A percentile compares a stretch with the other conserved stretches of the same genome.
phyloP scores from a whole-genome alignment of 2,329 filamentous ascomycete genomes.

The Talaromyces albobiverticillius region DNA sequence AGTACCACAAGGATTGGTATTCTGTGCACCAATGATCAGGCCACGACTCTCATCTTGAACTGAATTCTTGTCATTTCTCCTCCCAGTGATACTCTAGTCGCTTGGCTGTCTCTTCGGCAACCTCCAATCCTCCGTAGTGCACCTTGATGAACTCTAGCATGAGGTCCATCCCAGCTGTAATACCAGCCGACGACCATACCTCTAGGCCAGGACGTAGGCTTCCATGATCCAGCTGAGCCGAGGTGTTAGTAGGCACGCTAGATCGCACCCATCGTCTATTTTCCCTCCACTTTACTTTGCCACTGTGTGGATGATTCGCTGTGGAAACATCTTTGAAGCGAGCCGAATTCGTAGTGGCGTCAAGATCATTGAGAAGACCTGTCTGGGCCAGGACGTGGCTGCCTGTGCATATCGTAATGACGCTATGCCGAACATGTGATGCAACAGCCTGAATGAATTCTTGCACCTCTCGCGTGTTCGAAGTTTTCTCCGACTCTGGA shows the following conservation, averaged over 20 bases:
- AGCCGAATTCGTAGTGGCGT: slow-evolving; percentile 11
- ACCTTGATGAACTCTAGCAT: slow-evolving; percentile 8
- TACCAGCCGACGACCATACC: slow-evolving; percentile 9
- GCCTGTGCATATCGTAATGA: slow-evolving; percentile 11
- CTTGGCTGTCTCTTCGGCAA: slow-evolving; percentile 1
- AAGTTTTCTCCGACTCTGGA: background rate
- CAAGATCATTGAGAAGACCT: slow-evolving; percentile 6
- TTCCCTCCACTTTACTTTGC: slow-evolving; percentile 6
- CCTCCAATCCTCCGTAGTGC: slow-evolving; percentile 1
- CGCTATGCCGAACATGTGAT: slow-evolving; percentile 8
- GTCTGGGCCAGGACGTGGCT: slow-evolving; percentile 11
- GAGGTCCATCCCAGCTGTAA: slow-evolving; percentile 6
- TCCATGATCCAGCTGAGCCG: background rate
- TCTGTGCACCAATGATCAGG: background rate
- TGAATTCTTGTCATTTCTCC: background rate
- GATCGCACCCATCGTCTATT: slow-evolving; percentile 8
- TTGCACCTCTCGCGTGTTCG: slow-evolving; percentile 7
- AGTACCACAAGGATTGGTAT: too few relatives aligned
- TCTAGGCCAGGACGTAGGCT: slow-evolving; percentile 4
- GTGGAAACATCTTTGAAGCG: slow-evolving; percentile 8
- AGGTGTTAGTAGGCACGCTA: background rate
- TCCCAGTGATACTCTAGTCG: slow-evolving; percentile 8
- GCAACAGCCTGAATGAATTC: slow-evolving; percentile 7
- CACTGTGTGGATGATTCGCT: slow-evolving; percentile 7
- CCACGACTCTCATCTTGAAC: background rate